phyloP scores from a whole-genome alignment of 768 basidiomycete genomes.

The Phylloporus rhodoxanthus region DNA sequence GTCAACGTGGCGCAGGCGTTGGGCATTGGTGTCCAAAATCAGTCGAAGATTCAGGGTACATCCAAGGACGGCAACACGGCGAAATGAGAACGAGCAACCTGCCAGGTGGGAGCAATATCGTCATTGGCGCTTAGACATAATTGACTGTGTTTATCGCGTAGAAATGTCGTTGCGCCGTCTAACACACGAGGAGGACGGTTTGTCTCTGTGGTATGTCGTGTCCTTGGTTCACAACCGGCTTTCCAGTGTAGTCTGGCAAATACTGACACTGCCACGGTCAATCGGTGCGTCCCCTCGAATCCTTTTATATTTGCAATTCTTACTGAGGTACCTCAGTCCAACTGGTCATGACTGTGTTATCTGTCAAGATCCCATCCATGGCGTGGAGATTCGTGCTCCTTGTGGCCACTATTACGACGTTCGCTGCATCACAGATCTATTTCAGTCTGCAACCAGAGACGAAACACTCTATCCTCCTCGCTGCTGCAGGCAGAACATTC shows the following conservation, averaged over 20 bases:
- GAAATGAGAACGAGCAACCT: not conserved
- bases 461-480: constrained; percentile 39
- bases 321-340: not conserved
- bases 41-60: not conserved
- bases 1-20: constrained; percentile 1
- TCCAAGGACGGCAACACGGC: constrained; percentile 3
- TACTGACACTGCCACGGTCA: not conserved
- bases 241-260: not conserved
- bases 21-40: not conserved
- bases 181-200: constrained; percentile 22
- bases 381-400: constrained; percentile 6
- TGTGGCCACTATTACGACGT: constrained; percentile 35
- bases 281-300: not conserved
- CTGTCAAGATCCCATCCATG: constrained; percentile 14
- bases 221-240: not conserved
- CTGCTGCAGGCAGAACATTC: constrained; percentile 33
- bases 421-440: constrained; percentile 31
- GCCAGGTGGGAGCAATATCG: constrained; percentile 7
- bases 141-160: not conserved
- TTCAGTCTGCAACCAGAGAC: constrained; percentile 32
- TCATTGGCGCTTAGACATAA: not conserved
- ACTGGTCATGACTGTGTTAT: constrained; percentile 31
- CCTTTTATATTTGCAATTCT: not conserved
- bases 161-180: not conserved
- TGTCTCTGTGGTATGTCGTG: constrained; percentile 6